Evolutionary conservation across 805 yeast species (phyloP).

Genomic region (Maudiozyma serrabonitensis): DNA sequence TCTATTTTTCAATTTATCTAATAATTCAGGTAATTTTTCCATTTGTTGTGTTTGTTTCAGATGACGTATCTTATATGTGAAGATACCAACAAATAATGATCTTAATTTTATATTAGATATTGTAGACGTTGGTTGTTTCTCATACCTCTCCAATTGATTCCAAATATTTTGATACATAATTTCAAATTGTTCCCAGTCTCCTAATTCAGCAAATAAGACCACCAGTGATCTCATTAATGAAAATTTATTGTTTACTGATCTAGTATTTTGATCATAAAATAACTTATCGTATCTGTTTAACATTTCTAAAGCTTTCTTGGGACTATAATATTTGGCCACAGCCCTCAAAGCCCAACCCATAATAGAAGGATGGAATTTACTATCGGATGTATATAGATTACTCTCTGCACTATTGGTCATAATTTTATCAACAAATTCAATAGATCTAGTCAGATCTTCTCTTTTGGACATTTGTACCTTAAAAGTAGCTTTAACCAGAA

Average conservation of each 20-base stretch:
- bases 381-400: constrained; percentile 14
- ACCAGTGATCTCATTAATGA: constrained; percentile 26
- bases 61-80: constrained; percentile 18
- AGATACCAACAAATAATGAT: constrained; percentile 14
- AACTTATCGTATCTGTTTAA: constrained; percentile 25
- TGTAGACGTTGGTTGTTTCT: constrained; percentile 16
- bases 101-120: constrained; percentile 14
- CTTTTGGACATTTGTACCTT: constrained; percentile 20
- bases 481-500: constrained; percentile 26
- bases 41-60: constrained; percentile 10
- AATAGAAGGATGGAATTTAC: constrained; percentile 26
- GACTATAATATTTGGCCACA: constrained; percentile 24
- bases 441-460: constrained; percentile 23
- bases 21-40: constrained; percentile 12
- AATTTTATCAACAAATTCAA: constrained; percentile 24
- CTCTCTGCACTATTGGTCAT: constrained; percentile 20
- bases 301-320: constrained; percentile 27
- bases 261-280: constrained; percentile 18
- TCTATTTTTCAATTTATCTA: constrained; percentile 16
- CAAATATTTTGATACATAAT: constrained; percentile 14
- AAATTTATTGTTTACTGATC: constrained; percentile 19
- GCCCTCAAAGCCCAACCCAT: constrained; percentile 30
- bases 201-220: constrained; percentile 25
- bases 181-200: constrained; percentile 26
- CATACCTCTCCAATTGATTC: constrained; percentile 11